Conservation (phyloP, 331 rosid species). For the Quercus tomentella region DNA sequence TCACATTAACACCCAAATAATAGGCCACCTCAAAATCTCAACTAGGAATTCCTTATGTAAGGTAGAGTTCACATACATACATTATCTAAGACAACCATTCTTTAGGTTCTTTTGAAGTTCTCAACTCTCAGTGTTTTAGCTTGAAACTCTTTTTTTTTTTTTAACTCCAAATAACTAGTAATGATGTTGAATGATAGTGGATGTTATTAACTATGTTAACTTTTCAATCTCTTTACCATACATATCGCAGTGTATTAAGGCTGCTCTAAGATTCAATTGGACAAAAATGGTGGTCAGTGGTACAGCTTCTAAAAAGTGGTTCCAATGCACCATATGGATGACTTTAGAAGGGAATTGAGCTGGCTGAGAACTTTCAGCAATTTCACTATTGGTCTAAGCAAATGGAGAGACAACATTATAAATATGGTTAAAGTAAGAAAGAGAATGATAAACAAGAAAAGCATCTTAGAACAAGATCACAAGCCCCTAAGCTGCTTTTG, state of each 20-base stretch:
- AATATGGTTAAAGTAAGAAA: constrained; percentile 15
- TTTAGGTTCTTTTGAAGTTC: neutral
- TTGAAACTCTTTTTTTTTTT: too few relatives aligned
- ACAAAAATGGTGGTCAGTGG: neutral
- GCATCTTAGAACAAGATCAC: constrained; percentile 34
- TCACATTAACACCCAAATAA: too few relatives aligned
- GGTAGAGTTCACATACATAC: too few relatives aligned
- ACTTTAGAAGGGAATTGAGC: constrained; percentile 2
- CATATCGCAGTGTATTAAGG: constrained; percentile 11
- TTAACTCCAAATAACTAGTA: neutral
- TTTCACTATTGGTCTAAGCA: neutral
- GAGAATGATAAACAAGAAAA: constrained; percentile 32
- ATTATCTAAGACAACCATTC: neutral
- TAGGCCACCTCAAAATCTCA: too few relatives aligned
- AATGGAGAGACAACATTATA: neutral
- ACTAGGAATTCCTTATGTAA: too few relatives aligned
- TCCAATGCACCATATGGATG: constrained; percentile 1
- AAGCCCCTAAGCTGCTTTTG: constrained; percentile 21
- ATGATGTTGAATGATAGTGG: neutral
- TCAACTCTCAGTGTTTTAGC: too few relatives aligned
- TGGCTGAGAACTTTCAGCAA: neutral
- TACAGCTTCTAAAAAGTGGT: neutral
- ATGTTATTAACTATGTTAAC: neutral
- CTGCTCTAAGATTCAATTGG: neutral
- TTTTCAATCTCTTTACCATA: constrained; percentile 13